Base-by-base conservation (phyloP, 2,329 filamentous ascomycete species). In the Ophioceras dolichostomum region DNA sequence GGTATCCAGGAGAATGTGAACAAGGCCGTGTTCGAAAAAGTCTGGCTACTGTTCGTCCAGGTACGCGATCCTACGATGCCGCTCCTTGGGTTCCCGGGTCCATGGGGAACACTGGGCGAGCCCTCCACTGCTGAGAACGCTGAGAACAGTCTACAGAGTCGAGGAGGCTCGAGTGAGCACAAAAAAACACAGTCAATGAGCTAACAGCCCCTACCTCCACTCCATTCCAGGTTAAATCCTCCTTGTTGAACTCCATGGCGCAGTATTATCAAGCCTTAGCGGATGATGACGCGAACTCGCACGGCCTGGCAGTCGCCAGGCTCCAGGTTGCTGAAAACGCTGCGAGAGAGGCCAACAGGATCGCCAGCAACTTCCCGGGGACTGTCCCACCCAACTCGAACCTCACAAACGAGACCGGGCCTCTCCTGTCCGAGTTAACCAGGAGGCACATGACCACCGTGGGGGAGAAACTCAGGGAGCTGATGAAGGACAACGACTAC, bases 401-500 rank as follows among this genome's bases (percentile, higher is more conserved):
- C 51, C 64, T 98, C 22, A 76, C 74, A 26, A 74, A 83, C 1
- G 91, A 98, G 43, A 83, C 84, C 3, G 83, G 84, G 1, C 51
- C 69, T 1, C 68, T 78, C 37, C 61, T 98, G 26, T 65, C 75
- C n/a, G 87, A 94, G 24, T 73, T 94, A 45, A 79, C 85, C 13
- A 94, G 86, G 56, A 76, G 87, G 43, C 89, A 96, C 49, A 61
- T 83, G 20, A 68, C 82, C 0, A 80, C 76, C 22, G 80, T 94
- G 3, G 83, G 94, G 53, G 83, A 89, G 43, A 88, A 83, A 55
- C 64, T 94, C 17, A 66, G 67, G 14, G 79, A 84, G 42, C 70
- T 88, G 35, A 69, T 73, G 47, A 94, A 94, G 51, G 91, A 98
- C 57, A 98, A 98, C 48, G 91, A 98, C 55, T 96, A 91, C 58